Evolutionary conservation across 495 filamentous ascomycete genomes (phyloP), one percentile per base, ranked within the genome.

Genomic region (Podospora pseudocomata): DNA sequence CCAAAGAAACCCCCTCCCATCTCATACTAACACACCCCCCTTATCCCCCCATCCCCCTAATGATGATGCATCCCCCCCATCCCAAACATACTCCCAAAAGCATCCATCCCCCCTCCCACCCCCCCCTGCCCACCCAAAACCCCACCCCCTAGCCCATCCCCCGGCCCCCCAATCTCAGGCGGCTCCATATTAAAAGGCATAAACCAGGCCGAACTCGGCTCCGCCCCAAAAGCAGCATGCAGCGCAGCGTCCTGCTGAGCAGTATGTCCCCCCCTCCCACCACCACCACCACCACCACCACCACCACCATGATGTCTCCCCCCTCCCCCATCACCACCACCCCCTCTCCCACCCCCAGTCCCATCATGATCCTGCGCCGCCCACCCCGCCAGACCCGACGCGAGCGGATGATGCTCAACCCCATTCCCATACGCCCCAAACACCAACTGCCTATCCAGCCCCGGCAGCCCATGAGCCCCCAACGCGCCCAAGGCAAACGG

Each of bases 111-210:
- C 3, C 75, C 79, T 18, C 73, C 78, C 49, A 77, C 75, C 15
- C 78, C 75, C 7, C 73, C 71, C 5, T 77, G 81, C 27, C 81
- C 65, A 16, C 88, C 39, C 9, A 6, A 6, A 6, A 49, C 9
- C 39, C 39, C 39, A 3, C 39, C 39, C 9, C 39, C 39, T 13
- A 49, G 1, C 39, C 39, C 39, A 49, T 49, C 39, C 39, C 39
- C 39, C 0, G 39, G 11, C 39, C 39, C 86, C 16, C 83, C 85
- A 26, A 88, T 76, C 64, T 86, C 85, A 26, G 87, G 87, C 63
- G 91, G 92, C 69, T 93, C 90, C 79, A 94, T 87, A 73, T 97
- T 97, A 80, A 97, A 97, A 2, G 94, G 94, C 81, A 96, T 88
- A 78, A 97, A 97, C 94, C 94, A 97, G 26, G 93, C 92, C 57